phyloP scores from a whole-genome alignment of 306 rosid genomes.

The Ceratonia siliqua region DNA sequence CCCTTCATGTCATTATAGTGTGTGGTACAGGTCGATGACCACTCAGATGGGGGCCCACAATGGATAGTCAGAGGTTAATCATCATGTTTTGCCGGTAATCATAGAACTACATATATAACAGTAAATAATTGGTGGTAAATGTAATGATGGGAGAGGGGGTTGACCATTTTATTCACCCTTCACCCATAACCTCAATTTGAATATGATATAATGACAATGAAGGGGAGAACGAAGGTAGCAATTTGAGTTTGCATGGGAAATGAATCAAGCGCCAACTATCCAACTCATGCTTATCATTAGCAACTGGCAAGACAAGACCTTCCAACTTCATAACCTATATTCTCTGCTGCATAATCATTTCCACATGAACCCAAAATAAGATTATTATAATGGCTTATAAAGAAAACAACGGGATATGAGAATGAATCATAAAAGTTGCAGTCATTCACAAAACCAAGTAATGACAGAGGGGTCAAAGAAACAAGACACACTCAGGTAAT shows the following conservation, averaged over 20 bases:
- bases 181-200: neutral
- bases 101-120: conserved; percentile 37
- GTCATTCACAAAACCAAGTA: too few relatives aligned
- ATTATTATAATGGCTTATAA: too few relatives aligned
- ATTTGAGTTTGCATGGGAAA: conserved; percentile 21
- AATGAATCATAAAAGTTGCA: too few relatives aligned
- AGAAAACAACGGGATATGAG: too few relatives aligned
- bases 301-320: conserved; percentile 19
- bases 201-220: neutral
- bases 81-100: conserved; percentile 50
- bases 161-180: conserved; percentile 34
- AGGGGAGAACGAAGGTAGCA: neutral
- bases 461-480: too few relatives aligned
- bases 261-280: neutral
- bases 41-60: conserved; percentile 32
- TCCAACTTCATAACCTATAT: conserved; percentile 14
- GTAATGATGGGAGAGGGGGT: conserved; percentile 28
- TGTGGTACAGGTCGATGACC: conserved; percentile 34
- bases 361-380: neutral
- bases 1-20: too few relatives aligned
- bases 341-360: conserved; percentile 11
- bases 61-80: conserved; percentile 43
- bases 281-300: neutral
- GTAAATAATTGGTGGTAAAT: conserved; percentile 36
- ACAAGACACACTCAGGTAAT: too few relatives aligned